Conservation (phyloP, 75 land plant species). For the Picea sitchensis region DNA sequence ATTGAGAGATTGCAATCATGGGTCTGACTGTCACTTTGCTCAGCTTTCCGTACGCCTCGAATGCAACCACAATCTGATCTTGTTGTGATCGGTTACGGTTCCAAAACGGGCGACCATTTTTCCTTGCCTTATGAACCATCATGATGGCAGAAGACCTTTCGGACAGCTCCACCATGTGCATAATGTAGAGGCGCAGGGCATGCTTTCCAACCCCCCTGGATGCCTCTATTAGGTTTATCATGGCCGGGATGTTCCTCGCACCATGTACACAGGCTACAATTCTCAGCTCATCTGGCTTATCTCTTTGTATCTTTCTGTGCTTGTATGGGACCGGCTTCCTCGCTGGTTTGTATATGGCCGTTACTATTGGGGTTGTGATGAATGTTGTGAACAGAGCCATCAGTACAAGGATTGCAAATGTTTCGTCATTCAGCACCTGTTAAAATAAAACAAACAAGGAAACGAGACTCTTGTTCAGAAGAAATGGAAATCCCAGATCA, state of each 20-base stretch:
- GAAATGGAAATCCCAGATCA: too few species aligned
- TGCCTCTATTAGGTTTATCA: slow-evolving; percentile 69
- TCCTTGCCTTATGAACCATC: slow-evolving; percentile 52
- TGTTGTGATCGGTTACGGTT: slow-evolving; percentile 16
- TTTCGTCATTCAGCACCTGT: slow-evolving; percentile 58
- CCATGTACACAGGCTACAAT: slow-evolving; percentile 68
- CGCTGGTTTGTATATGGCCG: slow-evolving; percentile 62
- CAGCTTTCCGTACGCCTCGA: slow-evolving; percentile 14
- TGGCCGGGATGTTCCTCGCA: slow-evolving; percentile 50
- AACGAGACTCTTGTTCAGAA: too few species aligned
- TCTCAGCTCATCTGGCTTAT: slow-evolving; percentile 50
- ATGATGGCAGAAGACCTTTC: slow-evolving; percentile 39
- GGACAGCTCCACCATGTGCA: slow-evolving; percentile 62
- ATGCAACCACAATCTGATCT: slow-evolving; percentile 40
- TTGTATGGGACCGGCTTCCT: slow-evolving; percentile 30
- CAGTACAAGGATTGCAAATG: slow-evolving; percentile 57
- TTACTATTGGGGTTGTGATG: slow-evolving; percentile 81
- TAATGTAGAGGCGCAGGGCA: slow-evolving; percentile 36
- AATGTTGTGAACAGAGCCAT: slow-evolving; percentile 76
- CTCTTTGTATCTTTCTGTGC: slow-evolving; percentile 24
- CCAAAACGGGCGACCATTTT: slow-evolving; percentile 36
- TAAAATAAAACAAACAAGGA: background rate
- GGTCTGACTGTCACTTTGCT: slow-evolving; percentile 48
- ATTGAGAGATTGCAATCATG: slow-evolving; percentile 69
- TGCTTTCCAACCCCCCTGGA: slow-evolving; percentile 39